phyloP scores from a whole-genome alignment of 345 rosid species.

The Erysimum cheiranthoides region DNA sequence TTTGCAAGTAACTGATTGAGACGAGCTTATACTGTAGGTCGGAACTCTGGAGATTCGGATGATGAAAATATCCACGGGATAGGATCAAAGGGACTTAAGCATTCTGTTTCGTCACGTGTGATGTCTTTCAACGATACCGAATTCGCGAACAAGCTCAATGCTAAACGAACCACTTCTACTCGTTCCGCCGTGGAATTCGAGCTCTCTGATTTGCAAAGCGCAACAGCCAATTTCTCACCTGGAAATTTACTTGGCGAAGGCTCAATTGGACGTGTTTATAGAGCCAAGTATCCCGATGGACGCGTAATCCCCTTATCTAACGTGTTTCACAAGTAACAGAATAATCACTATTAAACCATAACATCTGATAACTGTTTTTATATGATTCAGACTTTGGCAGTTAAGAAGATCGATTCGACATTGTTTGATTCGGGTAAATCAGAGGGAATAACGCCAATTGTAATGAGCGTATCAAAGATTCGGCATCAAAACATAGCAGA shows the following conservation, averaged over 20 bases:
- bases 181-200: conserved; percentile 51
- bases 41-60: conserved; percentile 51
- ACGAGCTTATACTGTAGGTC: conserved; percentile 51
- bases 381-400: conserved; percentile 67
- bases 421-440: conserved; percentile 52
- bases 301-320: conserved; percentile 51
- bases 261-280: conserved; percentile 78
- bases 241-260: conserved; percentile 84
- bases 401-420: conserved; percentile 84
- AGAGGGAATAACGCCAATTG: conserved; percentile 65
- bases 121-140: conserved; percentile 63
- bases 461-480: conserved; percentile 66
- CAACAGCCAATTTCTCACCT: conserved; percentile 68
- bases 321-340: neutral
- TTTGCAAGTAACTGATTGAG: conserved; percentile 17
- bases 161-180: conserved; percentile 58
- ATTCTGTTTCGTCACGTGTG: conserved; percentile 52
- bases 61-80: conserved; percentile 54
- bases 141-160: conserved; percentile 58
- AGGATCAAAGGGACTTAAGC: conserved; percentile 57
- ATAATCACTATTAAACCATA: neutral
- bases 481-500: conserved; percentile 85
- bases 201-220: conserved; percentile 71
- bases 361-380: neutral
- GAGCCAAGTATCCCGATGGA: conserved; percentile 73